These are phyloP conservation scores for Castanea mollissima DNA, from an alignment of 306 rosid species.

Conservation along the genomic window DNA sequence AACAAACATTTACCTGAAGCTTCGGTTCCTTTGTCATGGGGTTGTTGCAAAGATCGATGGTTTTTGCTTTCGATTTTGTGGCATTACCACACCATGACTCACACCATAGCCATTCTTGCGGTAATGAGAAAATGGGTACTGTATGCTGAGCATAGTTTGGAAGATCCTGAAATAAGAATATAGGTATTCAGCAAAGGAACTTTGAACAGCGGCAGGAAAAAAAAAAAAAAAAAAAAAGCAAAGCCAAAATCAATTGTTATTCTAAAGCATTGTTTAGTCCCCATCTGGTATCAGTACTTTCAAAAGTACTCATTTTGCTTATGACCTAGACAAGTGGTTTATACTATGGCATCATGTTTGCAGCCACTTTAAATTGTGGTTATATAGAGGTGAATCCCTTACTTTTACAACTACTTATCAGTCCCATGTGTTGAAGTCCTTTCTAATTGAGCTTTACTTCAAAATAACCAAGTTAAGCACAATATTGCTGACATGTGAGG, in stretches of 20 bases:
- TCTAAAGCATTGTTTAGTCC: background rate
- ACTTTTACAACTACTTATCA: background rate
- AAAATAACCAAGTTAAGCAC: background rate
- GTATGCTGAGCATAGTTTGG: constrained; percentile 99
- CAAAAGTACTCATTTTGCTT: background rate
- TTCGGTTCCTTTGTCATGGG: constrained; percentile 99
- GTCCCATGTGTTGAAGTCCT: background rate
- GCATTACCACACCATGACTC: constrained; percentile 99
- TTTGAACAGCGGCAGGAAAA: background rate
- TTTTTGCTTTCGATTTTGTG: constrained; percentile 90
- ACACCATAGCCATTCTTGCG: constrained; percentile 99
- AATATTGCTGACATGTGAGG: no score
- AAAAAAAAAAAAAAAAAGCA: background rate
- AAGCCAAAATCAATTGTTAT: background rate
- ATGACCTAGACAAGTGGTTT: background rate
- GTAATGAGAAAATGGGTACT: constrained; percentile 90
- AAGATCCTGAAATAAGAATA: constrained; percentile 71
- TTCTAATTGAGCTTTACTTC: background rate
- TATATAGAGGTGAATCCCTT: no score
- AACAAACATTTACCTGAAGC: constrained; percentile 63
- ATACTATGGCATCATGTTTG: background rate
- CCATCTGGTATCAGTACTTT: background rate
- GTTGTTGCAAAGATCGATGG: constrained; percentile 97
- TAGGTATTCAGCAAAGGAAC: constrained; percentile 7
- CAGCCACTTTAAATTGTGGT: background rate